Evolutionary conservation across 2,329 filamentous ascomycete species (phyloP).

Genomic region (Ophiocordyceps polyrhachis-furcata): DNA sequence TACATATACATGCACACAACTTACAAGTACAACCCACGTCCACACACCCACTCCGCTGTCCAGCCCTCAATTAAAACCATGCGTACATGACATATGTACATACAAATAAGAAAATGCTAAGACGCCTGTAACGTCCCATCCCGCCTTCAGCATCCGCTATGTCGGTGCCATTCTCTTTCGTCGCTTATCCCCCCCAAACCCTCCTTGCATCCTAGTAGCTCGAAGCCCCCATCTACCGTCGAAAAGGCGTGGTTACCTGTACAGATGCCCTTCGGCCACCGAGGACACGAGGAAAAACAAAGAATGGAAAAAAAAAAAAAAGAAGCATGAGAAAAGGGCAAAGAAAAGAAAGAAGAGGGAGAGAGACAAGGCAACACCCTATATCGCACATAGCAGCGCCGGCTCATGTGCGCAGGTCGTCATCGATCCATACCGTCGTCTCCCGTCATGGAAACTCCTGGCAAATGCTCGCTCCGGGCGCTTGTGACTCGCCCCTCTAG

Average conservation of each 20-base stretch:
- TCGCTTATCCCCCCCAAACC: background rate
- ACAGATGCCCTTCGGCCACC: background rate
- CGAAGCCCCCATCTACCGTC: background rate
- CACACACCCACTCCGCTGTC: no score
- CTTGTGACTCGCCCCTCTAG: background rate
- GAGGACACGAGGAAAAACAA: background rate
- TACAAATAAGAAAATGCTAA: background rate
- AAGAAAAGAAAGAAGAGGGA: background rate
- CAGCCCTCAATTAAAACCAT: background rate
- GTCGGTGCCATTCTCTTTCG: background rate
- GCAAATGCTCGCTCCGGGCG: background rate
- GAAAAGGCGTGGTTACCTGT: background rate
- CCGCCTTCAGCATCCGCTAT: background rate
- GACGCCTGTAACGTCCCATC: background rate
- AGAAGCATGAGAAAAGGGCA: background rate
- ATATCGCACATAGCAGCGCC: conserved; percentile 1
- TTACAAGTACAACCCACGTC: no score
- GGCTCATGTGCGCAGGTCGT: conserved; percentile 4
- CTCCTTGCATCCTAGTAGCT: background rate
- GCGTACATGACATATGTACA: background rate
- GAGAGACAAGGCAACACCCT: background rate
- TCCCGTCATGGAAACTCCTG: background rate
- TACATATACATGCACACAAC: no score
- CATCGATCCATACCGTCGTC: conserved; percentile 5
- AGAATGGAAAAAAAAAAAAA: background rate